phyloP scores from a whole-genome alignment of 495 filamentous ascomycete genomes.

The Margaritispora aquatica region DNA sequence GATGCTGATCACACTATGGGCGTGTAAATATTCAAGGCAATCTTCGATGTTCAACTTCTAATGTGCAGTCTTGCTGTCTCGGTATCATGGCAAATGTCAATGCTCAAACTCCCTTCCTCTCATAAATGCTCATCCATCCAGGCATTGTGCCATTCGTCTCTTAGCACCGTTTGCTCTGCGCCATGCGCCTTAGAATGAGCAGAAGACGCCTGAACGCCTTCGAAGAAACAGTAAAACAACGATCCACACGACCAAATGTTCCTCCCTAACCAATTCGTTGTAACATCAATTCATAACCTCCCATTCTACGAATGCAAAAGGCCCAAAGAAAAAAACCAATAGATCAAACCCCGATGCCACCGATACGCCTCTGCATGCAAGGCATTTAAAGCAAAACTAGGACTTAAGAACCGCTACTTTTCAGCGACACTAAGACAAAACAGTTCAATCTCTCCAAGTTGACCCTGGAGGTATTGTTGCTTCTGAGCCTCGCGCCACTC shows the following conservation, averaged over 20 bases:
- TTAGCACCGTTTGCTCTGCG: neutral
- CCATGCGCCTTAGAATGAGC: constrained; percentile 1
- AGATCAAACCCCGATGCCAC: constrained; percentile 8
- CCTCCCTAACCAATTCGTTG: constrained; percentile 19
- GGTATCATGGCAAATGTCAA: neutral
- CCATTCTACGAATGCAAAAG: constrained; percentile 9
- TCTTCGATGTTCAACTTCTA: neutral
- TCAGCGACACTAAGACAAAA: constrained; percentile 43
- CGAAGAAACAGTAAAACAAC: constrained; percentile 4
- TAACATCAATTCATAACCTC: constrained; percentile 21
- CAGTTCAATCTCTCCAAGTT: constrained; percentile 81
- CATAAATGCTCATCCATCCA: constrained; percentile 1
- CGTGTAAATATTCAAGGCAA: no score
- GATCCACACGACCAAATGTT: constrained; percentile 2
- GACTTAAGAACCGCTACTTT: constrained; percentile 12
- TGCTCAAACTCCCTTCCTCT: constrained; percentile 1
- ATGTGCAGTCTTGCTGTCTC: neutral
- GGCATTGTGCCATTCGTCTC: constrained; percentile 10
- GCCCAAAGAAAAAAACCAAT: constrained; percentile 11
- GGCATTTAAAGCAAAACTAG: neutral
- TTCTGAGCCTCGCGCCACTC: constrained; percentile 78
- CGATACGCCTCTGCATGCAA: constrained; percentile 8
- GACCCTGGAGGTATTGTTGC: constrained; percentile 53
- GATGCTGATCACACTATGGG: no score
- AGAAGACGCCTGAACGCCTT: constrained; percentile 15